A percentile compares a stretch with the other conserved stretches of the same genome.
Evolutionary conservation across 2,329 filamentous ascomycete genomes (phyloP).

Genomic region (Chaetomiaceae sp.): DNA sequence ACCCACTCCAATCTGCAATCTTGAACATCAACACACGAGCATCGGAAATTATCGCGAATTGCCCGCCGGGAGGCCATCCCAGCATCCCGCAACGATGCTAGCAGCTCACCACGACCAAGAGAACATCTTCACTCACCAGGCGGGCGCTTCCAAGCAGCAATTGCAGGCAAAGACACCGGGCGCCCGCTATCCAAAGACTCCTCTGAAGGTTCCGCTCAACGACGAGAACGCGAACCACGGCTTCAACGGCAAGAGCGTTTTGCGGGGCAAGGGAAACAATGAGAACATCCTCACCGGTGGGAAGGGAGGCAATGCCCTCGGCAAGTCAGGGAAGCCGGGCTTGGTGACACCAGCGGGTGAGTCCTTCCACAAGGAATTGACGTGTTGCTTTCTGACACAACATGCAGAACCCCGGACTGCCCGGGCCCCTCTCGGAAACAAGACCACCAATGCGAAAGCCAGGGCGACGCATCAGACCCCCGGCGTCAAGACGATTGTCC

Average conservation of each 20-base stretch:
- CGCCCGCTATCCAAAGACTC: slow-evolving; percentile 73
- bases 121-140: slow-evolving; percentile 74
- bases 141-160: slow-evolving; percentile 67
- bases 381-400: neutral
- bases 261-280: slow-evolving; percentile 51
- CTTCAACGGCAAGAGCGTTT: slow-evolving; percentile 52
- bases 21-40: neutral
- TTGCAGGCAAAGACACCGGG: slow-evolving; percentile 74
- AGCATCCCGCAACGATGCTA: slow-evolving; percentile 52
- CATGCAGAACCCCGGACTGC: slow-evolving; percentile 52
- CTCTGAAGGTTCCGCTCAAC: slow-evolving; percentile 70
- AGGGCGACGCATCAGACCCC: slow-evolving; percentile 58
- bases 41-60: neutral
- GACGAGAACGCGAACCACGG: slow-evolving; percentile 72
- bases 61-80: slow-evolving; percentile 19
- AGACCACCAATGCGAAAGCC: slow-evolving; percentile 88
- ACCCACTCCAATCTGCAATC: neutral
- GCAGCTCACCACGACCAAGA: slow-evolving; percentile 80
- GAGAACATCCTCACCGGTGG: slow-evolving; percentile 50
- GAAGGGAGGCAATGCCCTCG: slow-evolving; percentile 48
- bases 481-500: slow-evolving; percentile 55
- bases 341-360: slow-evolving; percentile 79
- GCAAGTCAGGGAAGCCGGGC: slow-evolving; percentile 57
- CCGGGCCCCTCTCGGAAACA: slow-evolving; percentile 82
- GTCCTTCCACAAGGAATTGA: slow-evolving; percentile 23